A percentile compares a stretch with the other conserved stretches of the same genome.
Evolutionary conservation across 208 protist species (phyloP).

Genomic region (Crithidia acanthocephali): DNA sequence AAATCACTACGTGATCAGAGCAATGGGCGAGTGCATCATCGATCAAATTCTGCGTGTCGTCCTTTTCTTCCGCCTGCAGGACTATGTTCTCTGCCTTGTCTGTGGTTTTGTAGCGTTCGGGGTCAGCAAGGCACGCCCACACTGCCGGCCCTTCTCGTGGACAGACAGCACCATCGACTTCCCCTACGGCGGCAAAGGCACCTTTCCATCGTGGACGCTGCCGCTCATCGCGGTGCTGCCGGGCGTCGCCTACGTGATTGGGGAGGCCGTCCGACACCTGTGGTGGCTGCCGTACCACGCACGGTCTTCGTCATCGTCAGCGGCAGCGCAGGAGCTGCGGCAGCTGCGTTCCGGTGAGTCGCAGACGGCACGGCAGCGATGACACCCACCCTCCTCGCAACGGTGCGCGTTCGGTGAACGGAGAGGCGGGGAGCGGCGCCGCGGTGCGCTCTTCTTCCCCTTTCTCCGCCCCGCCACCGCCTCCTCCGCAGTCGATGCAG

Average conservation of each 20-base stretch:
- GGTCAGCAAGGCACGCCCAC: conserved; percentile 26
- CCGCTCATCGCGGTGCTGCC: conserved; percentile 42
- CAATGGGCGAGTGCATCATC: conserved; percentile 14
- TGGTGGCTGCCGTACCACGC: background rate
- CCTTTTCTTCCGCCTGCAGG: conserved; percentile 40
- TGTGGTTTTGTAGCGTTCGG: conserved; percentile 24
- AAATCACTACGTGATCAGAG: background rate
- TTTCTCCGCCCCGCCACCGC: background rate
- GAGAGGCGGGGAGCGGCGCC: background rate
- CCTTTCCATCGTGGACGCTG: conserved; percentile 64
- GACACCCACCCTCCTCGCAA: no score
- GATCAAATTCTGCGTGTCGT: conserved; percentile 5
- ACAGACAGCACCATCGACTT: conserved; percentile 44
- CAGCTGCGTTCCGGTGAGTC: background rate
- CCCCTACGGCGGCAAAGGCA: conserved; percentile 30
- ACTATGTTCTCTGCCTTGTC: conserved; percentile 52
- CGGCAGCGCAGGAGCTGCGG: background rate
- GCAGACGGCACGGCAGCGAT: background rate
- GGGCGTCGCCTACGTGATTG: conserved; percentile 34
- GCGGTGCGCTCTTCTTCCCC: background rate
- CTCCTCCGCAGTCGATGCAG: no score
- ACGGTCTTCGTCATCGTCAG: background rate
- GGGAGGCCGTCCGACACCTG: conserved; percentile 30
- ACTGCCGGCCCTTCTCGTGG: conserved; percentile 66
- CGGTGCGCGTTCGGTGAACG: background rate